A percentile compares a stretch with the other conserved stretches of the same genome.
phyloP scores from a whole-genome alignment of 2,329 filamentous ascomycete species.

The Paraphoma sp. region DNA sequence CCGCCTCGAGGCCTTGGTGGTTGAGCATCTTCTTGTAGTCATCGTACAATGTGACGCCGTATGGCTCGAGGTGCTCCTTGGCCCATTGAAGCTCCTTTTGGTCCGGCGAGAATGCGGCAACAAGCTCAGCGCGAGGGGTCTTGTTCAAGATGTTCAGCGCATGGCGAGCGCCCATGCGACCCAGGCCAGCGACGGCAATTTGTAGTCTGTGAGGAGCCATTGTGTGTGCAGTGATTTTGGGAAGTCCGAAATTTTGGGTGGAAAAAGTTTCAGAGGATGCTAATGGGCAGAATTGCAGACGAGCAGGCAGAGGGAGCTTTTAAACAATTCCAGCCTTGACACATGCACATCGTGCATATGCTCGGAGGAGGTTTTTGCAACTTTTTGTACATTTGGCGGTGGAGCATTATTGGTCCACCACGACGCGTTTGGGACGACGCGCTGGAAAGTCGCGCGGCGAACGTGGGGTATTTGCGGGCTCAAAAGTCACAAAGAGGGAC shows the following conservation, averaged over 20 bases:
- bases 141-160: slow-evolving; percentile 57
- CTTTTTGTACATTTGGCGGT: background rate
- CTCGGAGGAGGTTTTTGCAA: slow-evolving; percentile 10
- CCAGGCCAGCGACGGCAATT: slow-evolving; percentile 58
- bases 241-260: background rate
- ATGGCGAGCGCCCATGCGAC: slow-evolving; percentile 62
- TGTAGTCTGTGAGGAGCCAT: slow-evolving; percentile 37
- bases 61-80: slow-evolving; percentile 51
- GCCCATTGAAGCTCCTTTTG: slow-evolving; percentile 55
- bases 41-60: slow-evolving; percentile 54
- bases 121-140: slow-evolving; percentile 56
- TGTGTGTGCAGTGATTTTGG: background rate
- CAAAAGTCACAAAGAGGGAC: slow-evolving; percentile 6
- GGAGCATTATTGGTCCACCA: background rate
- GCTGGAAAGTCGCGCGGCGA: background rate
- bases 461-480: slow-evolving; percentile 2
- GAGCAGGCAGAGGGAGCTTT: background rate
- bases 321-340: slow-evolving; percentile 1
- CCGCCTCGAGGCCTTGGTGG: slow-evolving; percentile 51
- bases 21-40: slow-evolving; percentile 57
- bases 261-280: background rate
- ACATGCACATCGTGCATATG: slow-evolving; percentile 1
- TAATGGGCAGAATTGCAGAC: background rate
- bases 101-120: slow-evolving; percentile 59
- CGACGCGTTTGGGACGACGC: background rate